Evolutionary conservation across 2,329 filamentous ascomycete species (phyloP), one percentile per base, ranked within the genome.

Genomic region (Aureobasidium vineae): DNA sequence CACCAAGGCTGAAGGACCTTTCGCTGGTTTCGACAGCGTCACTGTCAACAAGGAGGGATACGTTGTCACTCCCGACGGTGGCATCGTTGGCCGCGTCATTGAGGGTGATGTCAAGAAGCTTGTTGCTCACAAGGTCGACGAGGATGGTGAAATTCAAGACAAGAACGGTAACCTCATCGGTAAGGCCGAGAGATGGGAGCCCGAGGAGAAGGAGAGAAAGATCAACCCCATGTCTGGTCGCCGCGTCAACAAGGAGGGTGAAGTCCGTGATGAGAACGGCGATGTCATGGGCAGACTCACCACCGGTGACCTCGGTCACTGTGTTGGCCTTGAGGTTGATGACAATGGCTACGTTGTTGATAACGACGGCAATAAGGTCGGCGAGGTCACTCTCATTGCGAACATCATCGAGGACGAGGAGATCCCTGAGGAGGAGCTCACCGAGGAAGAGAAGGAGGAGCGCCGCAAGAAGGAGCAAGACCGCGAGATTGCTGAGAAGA

Each of bases 401-500:
- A 85, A 87, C 76, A 83, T 87, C 45, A 77, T 77, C 23, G 79
- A 80, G 64, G 77, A 84, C 65, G 85, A 87, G 73, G 82, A 86
- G 2, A 83, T 85, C 47, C 83, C 89, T 74, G 83, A 85, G 59
- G 83, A 85, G 70, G 81, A 84, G 69, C 81, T 83, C 70, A 81
- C 83, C 16, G 80, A 85, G 69, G 78, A 85, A 71, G 80, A 83
- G 7, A 86, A 79, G 71, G 79, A 76, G 50, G 81, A 82, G 43
- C 76, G 81, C 69, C 72, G 74, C 66, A 77, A 86, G 75, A 82
- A 88, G 69, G 77, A 86, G 74, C 82, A 90, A 70, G 91, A 96
- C 75, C 83, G 83, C 70, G 86, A 96, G 79, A 84, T 96, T 43
- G 92, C 92, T 1, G 83, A 85, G 69, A 89, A 90, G 79, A 92